Evolutionary conservation across 805 yeast genomes (phyloP).

Genomic region (Torulaspora microellipsoides): DNA sequence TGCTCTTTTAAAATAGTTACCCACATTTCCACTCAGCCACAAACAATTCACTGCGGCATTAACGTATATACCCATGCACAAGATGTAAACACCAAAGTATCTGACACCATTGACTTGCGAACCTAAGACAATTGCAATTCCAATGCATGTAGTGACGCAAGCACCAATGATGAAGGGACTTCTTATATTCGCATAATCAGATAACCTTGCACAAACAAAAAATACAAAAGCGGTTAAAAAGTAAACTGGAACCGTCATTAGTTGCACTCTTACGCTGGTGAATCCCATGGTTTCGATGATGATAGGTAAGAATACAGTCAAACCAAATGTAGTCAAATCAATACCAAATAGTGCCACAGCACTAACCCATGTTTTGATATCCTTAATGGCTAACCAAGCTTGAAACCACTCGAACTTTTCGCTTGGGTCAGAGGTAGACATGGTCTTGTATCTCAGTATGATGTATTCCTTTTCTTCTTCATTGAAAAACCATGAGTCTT

Average conservation of each 20-base stretch:
- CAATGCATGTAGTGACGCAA: constrained; percentile 32
- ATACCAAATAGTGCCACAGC: constrained; percentile 38
- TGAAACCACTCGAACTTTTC: constrained; percentile 37
- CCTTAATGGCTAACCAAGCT: constrained; percentile 30
- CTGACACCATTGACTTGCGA: constrained; percentile 35
- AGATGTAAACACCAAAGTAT: constrained; percentile 38
- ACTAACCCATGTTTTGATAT: constrained; percentile 31
- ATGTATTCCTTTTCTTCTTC: constrained; percentile 39
- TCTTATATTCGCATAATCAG: constrained; percentile 52
- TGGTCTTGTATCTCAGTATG: constrained; percentile 33
- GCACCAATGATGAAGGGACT: constrained; percentile 38
- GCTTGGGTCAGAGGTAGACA: constrained; percentile 36
- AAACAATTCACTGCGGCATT: constrained; percentile 39
- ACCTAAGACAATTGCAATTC: constrained; percentile 34
- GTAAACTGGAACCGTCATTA: constrained; percentile 86
- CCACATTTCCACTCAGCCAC: constrained; percentile 39
- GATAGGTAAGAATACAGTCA: constrained; percentile 42
- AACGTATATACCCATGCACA: constrained; percentile 39
- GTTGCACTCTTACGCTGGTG: constrained; percentile 69
- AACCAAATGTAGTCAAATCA: constrained; percentile 39
- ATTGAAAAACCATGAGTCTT: constrained; percentile 39
- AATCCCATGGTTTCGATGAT: constrained; percentile 36
- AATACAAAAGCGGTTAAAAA: constrained; percentile 65
- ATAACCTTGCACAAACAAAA: constrained; percentile 54
- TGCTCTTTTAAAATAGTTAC: constrained; percentile 40